Base-by-base conservation (phyloP, 352 stramenopile genomes). In the Thraustotheca clavata region DNA sequence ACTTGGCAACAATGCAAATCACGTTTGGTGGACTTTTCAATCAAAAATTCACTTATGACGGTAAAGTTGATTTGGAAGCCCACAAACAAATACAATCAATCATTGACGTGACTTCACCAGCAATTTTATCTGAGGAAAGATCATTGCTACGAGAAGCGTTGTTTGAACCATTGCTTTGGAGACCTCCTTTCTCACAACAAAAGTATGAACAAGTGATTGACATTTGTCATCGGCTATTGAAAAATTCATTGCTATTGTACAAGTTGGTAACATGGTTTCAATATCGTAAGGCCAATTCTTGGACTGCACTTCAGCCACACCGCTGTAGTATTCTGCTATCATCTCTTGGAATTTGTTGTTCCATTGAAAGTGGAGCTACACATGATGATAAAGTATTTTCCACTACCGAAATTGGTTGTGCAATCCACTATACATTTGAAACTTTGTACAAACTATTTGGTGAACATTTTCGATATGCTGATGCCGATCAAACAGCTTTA, bases 211-310 rank as follows among this genome's bases (percentile, higher is more conserved):
- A 67, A 0, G 77, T 93, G 12, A 61, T 93, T 1, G 72, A 88
- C 4, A 78, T 71, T 32, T 84, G 69, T 11, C 70, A 82, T 7
- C 77, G 81, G 0, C 60, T 93, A 34, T 70, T 93, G 11, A 91
- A 88, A 75, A 89, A 89, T 77, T 91, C 88, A 62, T 86, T 87
- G 29, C 43, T 93, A 49, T 60, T 93, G 0, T 91, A 76, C 63
- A 93, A 93, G 65, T 71, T 93, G 8, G 70, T 90, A 20, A 68
- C 71, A n/a, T 93, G 83, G 83, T 90, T 83, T 61, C 78, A 78
- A 46, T 88, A 81, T 62, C 79, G 83, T 1, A 71, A 86, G 4
- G 43, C 43, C 3, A 52, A 52, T 7, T 31, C 43, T 24, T 31
- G n/a, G 24, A 14, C n/a, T 24, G 43, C 18, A 9, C 43, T 31